Conservation (phyloP, 495 filamentous ascomycete genomes). For the Xylaria scruposa region DNA sequence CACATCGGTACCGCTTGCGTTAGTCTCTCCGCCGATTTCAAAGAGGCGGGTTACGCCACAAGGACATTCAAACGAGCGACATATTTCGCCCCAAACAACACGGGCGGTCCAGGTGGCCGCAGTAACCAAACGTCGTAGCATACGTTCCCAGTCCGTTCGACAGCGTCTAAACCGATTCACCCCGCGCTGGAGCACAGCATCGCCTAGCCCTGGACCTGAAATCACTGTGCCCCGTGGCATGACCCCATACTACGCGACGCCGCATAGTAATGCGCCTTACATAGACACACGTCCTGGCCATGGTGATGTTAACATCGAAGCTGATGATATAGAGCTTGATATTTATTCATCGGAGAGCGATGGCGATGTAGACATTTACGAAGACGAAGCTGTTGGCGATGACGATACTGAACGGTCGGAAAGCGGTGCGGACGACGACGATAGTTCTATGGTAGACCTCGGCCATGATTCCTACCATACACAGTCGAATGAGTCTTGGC, state of each 20-base stretch:
- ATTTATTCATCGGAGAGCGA: constrained; percentile 39
- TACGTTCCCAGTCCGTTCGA: constrained; percentile 51
- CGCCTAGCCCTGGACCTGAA: constrained; percentile 45
- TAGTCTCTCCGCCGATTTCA: constrained; percentile 41
- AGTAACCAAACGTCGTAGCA: constrained; percentile 44
- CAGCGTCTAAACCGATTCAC: constrained; percentile 45
- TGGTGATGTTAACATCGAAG: constrained; percentile 21
- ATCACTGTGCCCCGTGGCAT: constrained; percentile 42
- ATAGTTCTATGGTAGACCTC: constrained; percentile 38
- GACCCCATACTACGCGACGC: constrained; percentile 62
- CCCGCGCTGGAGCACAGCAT: constrained; percentile 52
- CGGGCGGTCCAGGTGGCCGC: constrained; percentile 30
- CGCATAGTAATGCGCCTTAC: constrained; percentile 57
- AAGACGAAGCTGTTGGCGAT: constrained; percentile 40
- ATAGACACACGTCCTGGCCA: constrained; percentile 30
- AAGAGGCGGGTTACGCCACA: constrained; percentile 50
- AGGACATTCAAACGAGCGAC: constrained; percentile 42
- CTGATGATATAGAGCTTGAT: constrained; percentile 35
- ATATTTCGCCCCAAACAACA: constrained; percentile 44
- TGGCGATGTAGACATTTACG: constrained; percentile 45
- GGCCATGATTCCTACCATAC: constrained; percentile 21
- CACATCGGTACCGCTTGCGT: constrained; percentile 52
- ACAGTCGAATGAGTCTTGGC: constrained; percentile 33
- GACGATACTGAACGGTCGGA: constrained; percentile 18
- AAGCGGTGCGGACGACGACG: constrained; percentile 28